Conservation (phyloP, 1,284 basidiomycete genomes). For the Irpex rosettiformis region DNA sequence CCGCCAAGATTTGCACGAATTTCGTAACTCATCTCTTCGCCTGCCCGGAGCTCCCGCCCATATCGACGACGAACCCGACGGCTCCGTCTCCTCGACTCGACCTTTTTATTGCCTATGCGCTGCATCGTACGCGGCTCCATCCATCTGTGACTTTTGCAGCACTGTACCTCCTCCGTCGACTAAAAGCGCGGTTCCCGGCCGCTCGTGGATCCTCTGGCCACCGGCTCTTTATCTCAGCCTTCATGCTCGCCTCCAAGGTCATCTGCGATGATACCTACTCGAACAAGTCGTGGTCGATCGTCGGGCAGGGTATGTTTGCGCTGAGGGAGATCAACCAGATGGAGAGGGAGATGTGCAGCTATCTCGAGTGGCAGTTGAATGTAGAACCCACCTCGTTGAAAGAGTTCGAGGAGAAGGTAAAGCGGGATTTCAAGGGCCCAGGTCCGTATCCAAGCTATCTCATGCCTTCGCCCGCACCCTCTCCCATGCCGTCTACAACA, state of each 20-base stretch:
- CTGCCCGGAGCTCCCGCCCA: constrained; percentile 55
- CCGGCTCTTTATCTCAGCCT: constrained; percentile 87
- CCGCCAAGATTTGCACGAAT: constrained; percentile 58
- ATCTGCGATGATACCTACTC: constrained; percentile 96
- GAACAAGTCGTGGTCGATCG: constrained; percentile 94
- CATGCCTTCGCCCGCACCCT: constrained; percentile 49
- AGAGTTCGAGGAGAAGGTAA: constrained; percentile 63
- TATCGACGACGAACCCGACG: constrained; percentile 33
- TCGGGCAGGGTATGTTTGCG: constrained; percentile 89
- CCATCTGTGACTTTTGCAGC: constrained; percentile 82
- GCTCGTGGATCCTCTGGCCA: constrained; percentile 91
- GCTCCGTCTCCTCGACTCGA: constrained; percentile 59
- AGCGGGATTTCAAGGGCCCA: constrained; percentile 55
- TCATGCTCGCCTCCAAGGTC: constrained; percentile 91
- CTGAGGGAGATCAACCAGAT: constrained; percentile 94
- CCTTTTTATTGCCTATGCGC: constrained; percentile 85
- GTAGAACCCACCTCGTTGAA: constrained; percentile 65
- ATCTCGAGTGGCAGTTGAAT: constrained; percentile 89
- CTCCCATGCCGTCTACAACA: constrained; percentile 45
- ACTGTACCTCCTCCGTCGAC: constrained; percentile 78
- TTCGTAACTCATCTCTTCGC: constrained; percentile 82
- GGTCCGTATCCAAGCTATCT: constrained; percentile 59
- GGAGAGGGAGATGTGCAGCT: constrained; percentile 92
- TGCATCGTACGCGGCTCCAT: constrained; percentile 86
- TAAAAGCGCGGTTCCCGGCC: constrained; percentile 90